phyloP scores from a whole-genome alignment of 2,329 filamentous ascomycete species.

The Clonostachys byssicola region DNA sequence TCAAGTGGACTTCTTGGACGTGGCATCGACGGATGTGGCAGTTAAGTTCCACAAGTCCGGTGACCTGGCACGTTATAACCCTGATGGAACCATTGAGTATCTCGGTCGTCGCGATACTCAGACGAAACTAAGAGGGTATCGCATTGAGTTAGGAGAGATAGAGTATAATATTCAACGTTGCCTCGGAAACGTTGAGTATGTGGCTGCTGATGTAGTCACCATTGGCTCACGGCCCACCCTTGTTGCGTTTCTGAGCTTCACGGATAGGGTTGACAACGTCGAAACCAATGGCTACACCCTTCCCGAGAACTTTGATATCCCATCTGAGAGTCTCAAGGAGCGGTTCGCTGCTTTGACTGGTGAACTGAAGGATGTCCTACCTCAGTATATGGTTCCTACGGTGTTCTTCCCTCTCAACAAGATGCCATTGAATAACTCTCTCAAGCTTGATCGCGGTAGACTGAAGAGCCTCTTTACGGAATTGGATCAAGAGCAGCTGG shows the following conservation, averaged over 20 bases:
- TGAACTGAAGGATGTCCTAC: conserved; percentile 3
- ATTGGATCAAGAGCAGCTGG: background rate
- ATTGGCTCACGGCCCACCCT: background rate
- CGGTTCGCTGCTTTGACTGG: background rate
- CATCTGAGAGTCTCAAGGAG: no score
- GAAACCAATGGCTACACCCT: background rate
- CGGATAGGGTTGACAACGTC: background rate
- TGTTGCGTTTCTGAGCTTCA: conserved; percentile 4
- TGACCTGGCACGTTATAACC: conserved; percentile 74
- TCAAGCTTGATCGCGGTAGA: conserved; percentile 7
- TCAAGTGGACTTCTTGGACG: conserved; percentile 56
- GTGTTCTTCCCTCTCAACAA: conserved; percentile 3
- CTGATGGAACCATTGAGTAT: conserved; percentile 71
- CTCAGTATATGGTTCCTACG: conserved; percentile 8
- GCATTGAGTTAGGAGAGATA: conserved; percentile 76
- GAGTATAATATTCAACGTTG: conserved; percentile 24
- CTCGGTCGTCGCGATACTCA: conserved; percentile 73
- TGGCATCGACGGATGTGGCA: conserved; percentile 48
- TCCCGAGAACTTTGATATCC: background rate
- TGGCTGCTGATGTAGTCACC: background rate
- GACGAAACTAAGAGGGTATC: conserved; percentile 75
- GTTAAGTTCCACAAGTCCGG: conserved; percentile 78
- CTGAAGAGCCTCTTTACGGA: background rate
- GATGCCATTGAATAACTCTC: conserved; percentile 6
- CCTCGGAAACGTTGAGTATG: background rate